Evolutionary conservation across 148 eudicot genomes (phyloP).

Genomic region (Fagopyrum tataricum): DNA sequence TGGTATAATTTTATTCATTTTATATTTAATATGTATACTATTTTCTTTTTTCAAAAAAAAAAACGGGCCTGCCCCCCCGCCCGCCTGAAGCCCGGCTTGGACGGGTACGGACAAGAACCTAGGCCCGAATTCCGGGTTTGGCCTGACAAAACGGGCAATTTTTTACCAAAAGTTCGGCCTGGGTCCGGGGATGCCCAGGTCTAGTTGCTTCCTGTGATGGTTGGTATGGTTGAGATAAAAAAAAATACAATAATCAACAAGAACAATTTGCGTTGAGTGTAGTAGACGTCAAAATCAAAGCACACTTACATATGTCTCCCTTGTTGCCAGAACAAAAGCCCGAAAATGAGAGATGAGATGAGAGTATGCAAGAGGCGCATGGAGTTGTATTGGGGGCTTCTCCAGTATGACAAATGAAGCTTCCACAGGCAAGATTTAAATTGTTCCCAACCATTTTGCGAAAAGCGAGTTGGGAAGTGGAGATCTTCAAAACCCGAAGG

Average conservation of each 20-base stretch:
- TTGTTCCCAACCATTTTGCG: conserved; percentile 71
- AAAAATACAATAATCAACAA: no score
- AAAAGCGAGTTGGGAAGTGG: conserved; percentile 47
- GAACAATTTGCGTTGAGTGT: no score
- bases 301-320: conserved; percentile 57
- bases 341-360: conserved; percentile 42
- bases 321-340: conserved; percentile 64
- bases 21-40: no score
- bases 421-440: conserved; percentile 81
- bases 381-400: conserved; percentile 78
- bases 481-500: conserved; percentile 47
- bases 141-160: no score
- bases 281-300: background rate
- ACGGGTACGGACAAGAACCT: no score
- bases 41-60: no score
- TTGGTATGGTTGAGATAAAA: background rate
- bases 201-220: background rate
- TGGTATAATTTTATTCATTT: no score
- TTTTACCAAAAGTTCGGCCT: no score
- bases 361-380: conserved; percentile 31
- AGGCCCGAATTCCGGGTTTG: no score
- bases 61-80: no score
- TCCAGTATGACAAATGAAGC: conserved; percentile 74
- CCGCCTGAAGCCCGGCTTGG: no score
- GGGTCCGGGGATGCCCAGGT: no score